Percentiles rank a stretch among this genome's conserved stretches.
Conservation (phyloP, 1,284 basidiomycete species). For the Golubevia sp. region DNA sequence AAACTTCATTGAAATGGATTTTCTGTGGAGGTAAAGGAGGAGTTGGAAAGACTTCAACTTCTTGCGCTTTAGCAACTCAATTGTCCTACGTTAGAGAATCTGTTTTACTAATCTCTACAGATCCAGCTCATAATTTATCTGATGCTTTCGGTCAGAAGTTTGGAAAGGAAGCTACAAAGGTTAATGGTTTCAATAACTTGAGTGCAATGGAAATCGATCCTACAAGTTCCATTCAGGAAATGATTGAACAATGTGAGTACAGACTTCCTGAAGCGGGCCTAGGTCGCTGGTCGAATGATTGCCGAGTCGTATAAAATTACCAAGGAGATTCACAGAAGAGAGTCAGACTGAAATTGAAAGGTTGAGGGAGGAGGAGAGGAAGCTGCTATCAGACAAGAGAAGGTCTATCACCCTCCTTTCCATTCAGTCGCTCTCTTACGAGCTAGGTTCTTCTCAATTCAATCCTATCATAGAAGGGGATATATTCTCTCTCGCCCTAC, state of each 20-base stretch:
- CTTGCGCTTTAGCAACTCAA: slow-evolving; percentile 55
- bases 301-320: too few species aligned
- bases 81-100: slow-evolving; percentile 51
- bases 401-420: not conserved
- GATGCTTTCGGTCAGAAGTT: slow-evolving; percentile 99
- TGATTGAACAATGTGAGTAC: slow-evolving; percentile 89
- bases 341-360: too few species aligned
- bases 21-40: slow-evolving; percentile 61
- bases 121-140: slow-evolving; percentile 97
- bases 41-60: slow-evolving; percentile 60
- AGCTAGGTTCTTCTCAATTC: not conserved
- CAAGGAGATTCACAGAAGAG: too few species aligned
- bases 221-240: slow-evolving; percentile 93
- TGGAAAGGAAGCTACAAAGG: slow-evolving; percentile 98
- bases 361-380: too few species aligned
- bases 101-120: slow-evolving; percentile 72
- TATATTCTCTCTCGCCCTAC: not conserved
- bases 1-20: slow-evolving; percentile 59
- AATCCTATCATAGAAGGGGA: not conserved
- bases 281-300: too few species aligned
- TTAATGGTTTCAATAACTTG: slow-evolving; percentile 96
- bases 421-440: slow-evolving; percentile 3
- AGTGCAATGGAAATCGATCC: slow-evolving; percentile 99
- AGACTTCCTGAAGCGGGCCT: too few species aligned
- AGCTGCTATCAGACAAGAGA: too few species aligned